phyloP scores from a whole-genome alignment of 2,329 filamentous ascomycete genomes.

The Fusarium denticulatum region DNA sequence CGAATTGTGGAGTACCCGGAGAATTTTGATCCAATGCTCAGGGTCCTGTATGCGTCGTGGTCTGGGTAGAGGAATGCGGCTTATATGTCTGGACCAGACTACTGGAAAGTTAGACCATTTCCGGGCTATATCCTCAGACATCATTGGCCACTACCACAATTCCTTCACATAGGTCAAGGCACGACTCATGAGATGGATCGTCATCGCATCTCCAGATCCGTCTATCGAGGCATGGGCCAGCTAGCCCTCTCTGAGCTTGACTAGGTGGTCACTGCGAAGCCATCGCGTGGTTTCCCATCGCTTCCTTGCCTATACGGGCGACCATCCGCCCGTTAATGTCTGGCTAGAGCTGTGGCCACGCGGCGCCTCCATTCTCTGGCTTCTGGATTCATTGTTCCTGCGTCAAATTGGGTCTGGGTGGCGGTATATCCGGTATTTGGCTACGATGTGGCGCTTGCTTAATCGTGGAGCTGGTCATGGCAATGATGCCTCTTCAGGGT shows the following conservation, averaged over 20 bases:
- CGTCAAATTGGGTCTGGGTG: conserved; percentile 6
- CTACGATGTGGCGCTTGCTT: not conserved
- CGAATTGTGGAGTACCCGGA: not conserved
- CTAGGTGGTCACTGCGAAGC: not conserved
- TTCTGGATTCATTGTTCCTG: conserved; percentile 4
- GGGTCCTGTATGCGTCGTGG: not conserved
- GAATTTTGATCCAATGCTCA: not conserved
- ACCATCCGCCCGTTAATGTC: not conserved
- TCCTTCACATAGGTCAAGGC: not conserved
- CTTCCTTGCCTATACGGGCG: not conserved
- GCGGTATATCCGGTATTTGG: conserved; percentile 8
- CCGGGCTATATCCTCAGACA: not conserved
- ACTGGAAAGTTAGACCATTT: conserved; percentile 8
- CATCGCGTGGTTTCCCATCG: not conserved
- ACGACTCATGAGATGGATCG: not conserved
- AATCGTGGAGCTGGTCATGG: not conserved
- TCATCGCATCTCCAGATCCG: not conserved
- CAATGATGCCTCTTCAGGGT: conserved; percentile 9
- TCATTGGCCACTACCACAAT: not conserved
- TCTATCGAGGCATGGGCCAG: not conserved
- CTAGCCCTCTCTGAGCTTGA: not conserved
- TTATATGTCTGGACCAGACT: conserved; percentile 4
- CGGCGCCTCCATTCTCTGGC: conserved; percentile 2
- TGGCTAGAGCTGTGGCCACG: not conserved
- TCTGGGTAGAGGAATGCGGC: conserved; percentile 18